Conservation (phyloP, 208 protist genomes). For the Wallacemonas collosoma region DNA sequence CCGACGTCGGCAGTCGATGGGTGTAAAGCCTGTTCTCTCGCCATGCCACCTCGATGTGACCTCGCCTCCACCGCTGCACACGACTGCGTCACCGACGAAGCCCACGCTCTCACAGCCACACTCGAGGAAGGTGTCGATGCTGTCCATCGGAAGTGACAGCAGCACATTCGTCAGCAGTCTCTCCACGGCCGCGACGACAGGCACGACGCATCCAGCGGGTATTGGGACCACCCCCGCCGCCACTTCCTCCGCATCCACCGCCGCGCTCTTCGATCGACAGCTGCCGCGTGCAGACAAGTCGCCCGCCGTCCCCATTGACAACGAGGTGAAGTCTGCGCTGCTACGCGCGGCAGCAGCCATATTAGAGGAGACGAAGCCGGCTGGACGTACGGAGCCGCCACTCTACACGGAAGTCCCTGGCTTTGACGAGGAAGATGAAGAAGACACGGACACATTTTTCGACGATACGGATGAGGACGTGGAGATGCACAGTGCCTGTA, state of each 20-base stretch:
- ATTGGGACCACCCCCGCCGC: too few relatives aligned
- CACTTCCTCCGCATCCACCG: too few relatives aligned
- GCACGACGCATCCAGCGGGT: too few relatives aligned
- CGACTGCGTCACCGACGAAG: not conserved
- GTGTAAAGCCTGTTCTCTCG: not conserved
- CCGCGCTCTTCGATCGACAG: too few relatives aligned
- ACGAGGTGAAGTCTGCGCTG: not conserved
- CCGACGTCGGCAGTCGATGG: not conserved
- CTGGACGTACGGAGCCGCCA: not conserved
- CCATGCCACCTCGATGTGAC: not conserved
- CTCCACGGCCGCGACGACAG: not conserved
- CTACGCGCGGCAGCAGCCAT: not conserved
- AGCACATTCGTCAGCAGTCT: not conserved
- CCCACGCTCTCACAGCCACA: not conserved
- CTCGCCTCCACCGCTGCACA: too few relatives aligned
- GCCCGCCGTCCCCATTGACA: not conserved
- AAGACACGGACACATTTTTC: too few relatives aligned
- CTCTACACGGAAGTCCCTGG: conserved; percentile 1
- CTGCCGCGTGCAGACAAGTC: too few relatives aligned
- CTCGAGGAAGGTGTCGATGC: not conserved
- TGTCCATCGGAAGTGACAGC: not conserved
- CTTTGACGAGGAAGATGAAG: not conserved
- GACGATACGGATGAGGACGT: not conserved
- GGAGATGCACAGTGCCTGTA: not conserved
- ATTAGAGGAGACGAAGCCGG: not conserved